phyloP scores from a whole-genome alignment of 139 green algal species.

The Chlamydomonas applanata region DNA sequence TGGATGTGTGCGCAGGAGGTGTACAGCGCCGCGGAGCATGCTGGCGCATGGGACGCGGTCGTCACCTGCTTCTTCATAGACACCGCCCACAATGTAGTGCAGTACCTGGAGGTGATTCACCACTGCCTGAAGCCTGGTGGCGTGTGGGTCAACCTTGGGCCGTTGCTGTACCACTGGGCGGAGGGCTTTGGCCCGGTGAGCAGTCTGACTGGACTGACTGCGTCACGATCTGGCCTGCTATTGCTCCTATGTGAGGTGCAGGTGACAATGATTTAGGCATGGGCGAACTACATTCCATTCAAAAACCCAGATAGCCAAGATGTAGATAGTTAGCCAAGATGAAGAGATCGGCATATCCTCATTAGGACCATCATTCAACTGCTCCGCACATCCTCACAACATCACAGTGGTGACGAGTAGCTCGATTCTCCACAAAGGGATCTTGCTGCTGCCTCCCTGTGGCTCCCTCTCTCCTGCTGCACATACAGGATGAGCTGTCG shows the following conservation, averaged over 20 bases:
- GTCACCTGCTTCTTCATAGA: slow-evolving; percentile 98
- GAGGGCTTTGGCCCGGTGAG: slow-evolving; percentile 32
- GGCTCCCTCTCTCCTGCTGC: neutral
- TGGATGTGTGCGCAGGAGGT: slow-evolving; percentile 82
- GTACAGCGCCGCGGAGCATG: slow-evolving; percentile 60
- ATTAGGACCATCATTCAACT: too few species aligned
- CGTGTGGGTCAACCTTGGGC: slow-evolving; percentile 90
- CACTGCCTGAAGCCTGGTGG: slow-evolving; percentile 58
- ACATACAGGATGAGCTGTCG: slow-evolving; percentile 47
- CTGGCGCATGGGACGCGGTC: slow-evolving; percentile 80
- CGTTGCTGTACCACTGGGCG: slow-evolving; percentile 95
- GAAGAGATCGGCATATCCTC: too few species aligned
- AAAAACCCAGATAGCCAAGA: too few species aligned
- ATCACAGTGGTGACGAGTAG: too few species aligned
- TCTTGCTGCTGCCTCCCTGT: neutral
- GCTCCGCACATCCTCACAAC: too few species aligned
- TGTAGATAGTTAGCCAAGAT: too few species aligned
- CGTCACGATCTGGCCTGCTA: neutral
- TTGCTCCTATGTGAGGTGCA: neutral
- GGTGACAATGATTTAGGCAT: neutral
- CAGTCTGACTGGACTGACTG: neutral
- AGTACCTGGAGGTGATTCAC: slow-evolving; percentile 83
- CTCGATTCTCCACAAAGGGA: too few species aligned
- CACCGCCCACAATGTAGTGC: slow-evolving; percentile 96
- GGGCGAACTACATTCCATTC: neutral